Evolutionary conservation across 192 early-diverging fungal genomes (phyloP), one percentile per base, ranked within the genome.

Genomic region (Coemansia sp.): DNA sequence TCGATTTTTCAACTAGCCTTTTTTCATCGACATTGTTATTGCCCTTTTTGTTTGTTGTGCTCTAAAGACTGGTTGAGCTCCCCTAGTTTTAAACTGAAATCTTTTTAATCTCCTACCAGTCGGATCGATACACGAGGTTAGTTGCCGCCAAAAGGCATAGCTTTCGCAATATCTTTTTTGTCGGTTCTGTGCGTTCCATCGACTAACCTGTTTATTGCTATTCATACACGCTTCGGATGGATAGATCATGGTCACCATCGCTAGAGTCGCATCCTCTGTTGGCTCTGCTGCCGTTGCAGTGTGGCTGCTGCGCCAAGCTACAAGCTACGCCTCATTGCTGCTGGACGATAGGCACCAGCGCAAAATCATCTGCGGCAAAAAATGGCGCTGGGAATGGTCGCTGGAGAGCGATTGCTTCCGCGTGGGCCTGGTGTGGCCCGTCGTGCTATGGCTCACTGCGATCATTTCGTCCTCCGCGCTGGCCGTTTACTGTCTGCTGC

Each of bases 381-480:
- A 53, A 17, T 27, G 9, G 11, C 51, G 51, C 27, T 68, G 66
- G 66, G 57, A 31, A 7, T 68, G 66, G 66, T 57, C 66, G 15
- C 27, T 60, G 22, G 35, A 39, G 22, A 68, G 58, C 46, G 37
- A 41, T 24, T 68, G 66, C 37, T 68, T 60, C 59, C 66, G 66
- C 19, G 42, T 35, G 7, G 58, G 66, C 43, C 51, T 68, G 37
- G 42, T 68, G 24, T 68, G 66, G 66, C 59, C 66, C 0, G 24
- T 47, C 0, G 0, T 53, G 35, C 12, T 68, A 2, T 37, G 37
- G 53, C 32, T 68, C 7, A 32, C 57, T 35, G 36, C 31, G 8
- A 27, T 41, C 2, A 22, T 67, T 17, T 56, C 27, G 42, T 32
- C 42, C 1, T 17, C 57, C 4, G 65, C 57, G 8, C 42, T 67